These are phyloP conservation scores for Penicillium cosmopolitanum DNA, from an alignment of 495 filamentous ascomycete species.

Conservation along the genomic window DNA sequence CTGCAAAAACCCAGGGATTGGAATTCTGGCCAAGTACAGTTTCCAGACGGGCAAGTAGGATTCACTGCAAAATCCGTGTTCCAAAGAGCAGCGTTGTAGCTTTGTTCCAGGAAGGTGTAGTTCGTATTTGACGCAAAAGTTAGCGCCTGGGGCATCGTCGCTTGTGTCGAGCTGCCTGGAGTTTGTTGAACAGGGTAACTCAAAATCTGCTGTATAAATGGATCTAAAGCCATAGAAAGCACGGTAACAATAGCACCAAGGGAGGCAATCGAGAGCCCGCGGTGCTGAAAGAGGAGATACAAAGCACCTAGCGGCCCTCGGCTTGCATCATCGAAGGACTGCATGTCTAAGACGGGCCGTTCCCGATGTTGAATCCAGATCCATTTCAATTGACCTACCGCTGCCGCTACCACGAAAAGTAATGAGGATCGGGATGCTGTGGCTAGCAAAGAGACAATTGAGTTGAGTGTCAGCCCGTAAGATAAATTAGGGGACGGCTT, in stretches of 20 bases:
- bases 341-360: neutral
- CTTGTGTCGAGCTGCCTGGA: neutral
- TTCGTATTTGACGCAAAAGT: neutral
- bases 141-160: neutral
- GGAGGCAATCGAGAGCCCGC: neutral
- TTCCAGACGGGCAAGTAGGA: conserved; percentile 11
- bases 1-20: conserved; percentile 10
- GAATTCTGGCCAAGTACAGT: conserved; percentile 13
- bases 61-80: conserved; percentile 2
- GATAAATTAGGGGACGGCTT: neutral
- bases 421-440: neutral
- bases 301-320: neutral
- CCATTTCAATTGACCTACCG: neutral
- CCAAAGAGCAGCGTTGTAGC: neutral
- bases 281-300: neutral
- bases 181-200: neutral
- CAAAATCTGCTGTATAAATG: neutral
- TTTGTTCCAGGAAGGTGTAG: neutral
- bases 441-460: neutral
- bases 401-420: neutral
- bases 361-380: neutral
- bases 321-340: neutral
- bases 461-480: neutral
- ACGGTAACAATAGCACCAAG: neutral
- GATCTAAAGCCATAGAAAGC: neutral